A percentile compares a stretch with the other conserved stretches of the same genome.
Conservation (phyloP, 1,139 yeast genomes). For the Saccharomyces pastorianus region DNA sequence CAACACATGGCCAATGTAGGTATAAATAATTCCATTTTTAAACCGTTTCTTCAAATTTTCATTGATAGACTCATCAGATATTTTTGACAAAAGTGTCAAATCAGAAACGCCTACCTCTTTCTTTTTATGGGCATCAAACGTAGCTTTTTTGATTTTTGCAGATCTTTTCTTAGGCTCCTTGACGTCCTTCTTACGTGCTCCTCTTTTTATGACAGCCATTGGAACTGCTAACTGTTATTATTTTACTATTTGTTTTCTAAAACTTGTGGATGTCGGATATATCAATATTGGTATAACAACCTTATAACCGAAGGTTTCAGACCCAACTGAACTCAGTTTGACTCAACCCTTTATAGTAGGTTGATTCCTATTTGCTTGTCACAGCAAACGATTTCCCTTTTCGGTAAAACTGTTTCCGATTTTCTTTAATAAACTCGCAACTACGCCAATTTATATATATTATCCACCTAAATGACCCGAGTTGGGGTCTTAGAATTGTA, state of each 20-base stretch:
- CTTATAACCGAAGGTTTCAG: no score
- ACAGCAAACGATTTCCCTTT: neutral
- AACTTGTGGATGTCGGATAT: no score
- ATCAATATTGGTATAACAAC: no score
- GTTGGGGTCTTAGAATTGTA: neutral
- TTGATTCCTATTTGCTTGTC: neutral
- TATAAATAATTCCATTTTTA: slow-evolving; percentile 81
- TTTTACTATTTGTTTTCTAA: no score
- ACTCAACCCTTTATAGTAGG: neutral
- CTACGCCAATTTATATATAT: neutral
- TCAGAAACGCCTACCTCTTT: slow-evolving; percentile 97
- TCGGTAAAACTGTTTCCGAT: neutral
- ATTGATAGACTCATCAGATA: slow-evolving; percentile 87
- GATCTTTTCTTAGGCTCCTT: slow-evolving; percentile 46
- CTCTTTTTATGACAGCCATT: slow-evolving; percentile 75
- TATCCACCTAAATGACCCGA: neutral
- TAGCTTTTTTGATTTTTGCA: slow-evolving; percentile 71
- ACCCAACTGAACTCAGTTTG: neutral
- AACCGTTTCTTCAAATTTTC: slow-evolving; percentile 86
- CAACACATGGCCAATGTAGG: slow-evolving; percentile 79
- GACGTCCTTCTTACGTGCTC: slow-evolving; percentile 55
- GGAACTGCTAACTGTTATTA: neutral
- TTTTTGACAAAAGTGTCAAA: slow-evolving; percentile 77
- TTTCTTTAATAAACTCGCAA: neutral
- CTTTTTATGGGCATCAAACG: slow-evolving; percentile 79